phyloP scores from a whole-genome alignment of 2,329 filamentous ascomycete genomes.

The Aspergillus sclerotialis region DNA sequence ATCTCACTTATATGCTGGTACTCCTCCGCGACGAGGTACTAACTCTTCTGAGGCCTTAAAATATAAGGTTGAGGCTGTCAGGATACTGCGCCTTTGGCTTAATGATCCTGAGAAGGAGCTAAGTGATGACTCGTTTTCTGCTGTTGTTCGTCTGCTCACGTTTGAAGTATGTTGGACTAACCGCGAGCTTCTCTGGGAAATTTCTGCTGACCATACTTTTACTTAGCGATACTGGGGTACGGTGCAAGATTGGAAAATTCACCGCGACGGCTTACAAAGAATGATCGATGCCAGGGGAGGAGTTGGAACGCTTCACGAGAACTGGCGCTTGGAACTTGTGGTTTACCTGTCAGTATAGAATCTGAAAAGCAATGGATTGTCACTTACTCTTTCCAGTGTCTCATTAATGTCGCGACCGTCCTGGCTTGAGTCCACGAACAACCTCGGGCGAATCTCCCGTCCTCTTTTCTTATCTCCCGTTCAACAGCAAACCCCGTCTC shows the following conservation, averaged over 20 bases:
- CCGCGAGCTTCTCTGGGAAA: too few species aligned
- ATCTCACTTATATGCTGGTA: constrained; percentile 24
- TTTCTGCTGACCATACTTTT: too few species aligned
- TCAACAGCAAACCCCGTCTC: constrained; percentile 1
- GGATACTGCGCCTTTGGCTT: constrained; percentile 29
- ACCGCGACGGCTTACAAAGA: constrained; percentile 22
- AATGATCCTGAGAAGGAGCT: constrained; percentile 21
- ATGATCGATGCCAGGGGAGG: constrained; percentile 30
- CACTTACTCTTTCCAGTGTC: constrained; percentile 9
- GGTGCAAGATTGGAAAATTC: constrained; percentile 25
- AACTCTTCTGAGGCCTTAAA: constrained; percentile 14
- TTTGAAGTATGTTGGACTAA: constrained; percentile 28
- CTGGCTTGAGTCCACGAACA: constrained; percentile 21
- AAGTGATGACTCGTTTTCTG: constrained; percentile 28
- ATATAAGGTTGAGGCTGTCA: constrained; percentile 31
- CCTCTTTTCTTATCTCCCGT: constrained; percentile 2
- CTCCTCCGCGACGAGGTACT: constrained; percentile 16
- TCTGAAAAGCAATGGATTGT: background rate
- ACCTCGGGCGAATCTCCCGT: constrained; percentile 10
- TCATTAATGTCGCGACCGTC: constrained; percentile 21
- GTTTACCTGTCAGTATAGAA: constrained; percentile 23
- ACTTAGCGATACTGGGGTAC: constrained; percentile 31
- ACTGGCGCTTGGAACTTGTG: constrained; percentile 23
- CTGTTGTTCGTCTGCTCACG: constrained; percentile 24
- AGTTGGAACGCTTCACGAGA: constrained; percentile 17